Conservation (phyloP, 345 rosid species). For the Pistacia integerrima region DNA sequence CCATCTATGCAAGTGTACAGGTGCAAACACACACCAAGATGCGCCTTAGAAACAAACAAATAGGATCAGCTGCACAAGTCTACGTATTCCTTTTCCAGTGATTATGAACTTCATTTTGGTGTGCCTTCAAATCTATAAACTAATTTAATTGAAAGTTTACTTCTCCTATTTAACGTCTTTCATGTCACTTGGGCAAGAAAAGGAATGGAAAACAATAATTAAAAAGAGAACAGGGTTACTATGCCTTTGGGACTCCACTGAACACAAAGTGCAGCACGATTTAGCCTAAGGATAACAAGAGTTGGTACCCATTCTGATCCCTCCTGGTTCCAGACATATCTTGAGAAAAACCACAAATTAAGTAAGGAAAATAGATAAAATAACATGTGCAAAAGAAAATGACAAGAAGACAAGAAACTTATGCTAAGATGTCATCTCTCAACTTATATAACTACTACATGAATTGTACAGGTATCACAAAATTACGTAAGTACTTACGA, state of each 20-base stretch:
- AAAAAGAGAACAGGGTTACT: conserved; percentile 6
- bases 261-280: conserved; percentile 96
- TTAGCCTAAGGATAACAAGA: conserved; percentile 94
- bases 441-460: background rate
- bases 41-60: background rate
- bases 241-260: conserved; percentile 97
- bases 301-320: conserved; percentile 94
- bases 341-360: conserved; percentile 29
- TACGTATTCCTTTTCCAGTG: background rate
- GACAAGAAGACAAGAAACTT: background rate
- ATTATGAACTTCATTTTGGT: background rate
- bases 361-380: conserved; percentile 20
- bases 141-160: background rate
- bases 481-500: conserved; percentile 65
- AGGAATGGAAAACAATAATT: conserved; percentile 8
- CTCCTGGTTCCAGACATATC: conserved; percentile 93
- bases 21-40: background rate
- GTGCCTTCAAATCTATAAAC: background rate
- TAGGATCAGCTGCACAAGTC: background rate
- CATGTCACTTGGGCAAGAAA: conserved; percentile 3
- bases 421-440: background rate
- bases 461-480: background rate
- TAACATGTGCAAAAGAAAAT: background rate
- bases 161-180: background rate
- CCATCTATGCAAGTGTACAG: background rate